These are phyloP conservation scores for Cladophialophora immunda DNA, from an alignment of 2,329 filamentous ascomycete species.

Conservation along the genomic window DNA sequence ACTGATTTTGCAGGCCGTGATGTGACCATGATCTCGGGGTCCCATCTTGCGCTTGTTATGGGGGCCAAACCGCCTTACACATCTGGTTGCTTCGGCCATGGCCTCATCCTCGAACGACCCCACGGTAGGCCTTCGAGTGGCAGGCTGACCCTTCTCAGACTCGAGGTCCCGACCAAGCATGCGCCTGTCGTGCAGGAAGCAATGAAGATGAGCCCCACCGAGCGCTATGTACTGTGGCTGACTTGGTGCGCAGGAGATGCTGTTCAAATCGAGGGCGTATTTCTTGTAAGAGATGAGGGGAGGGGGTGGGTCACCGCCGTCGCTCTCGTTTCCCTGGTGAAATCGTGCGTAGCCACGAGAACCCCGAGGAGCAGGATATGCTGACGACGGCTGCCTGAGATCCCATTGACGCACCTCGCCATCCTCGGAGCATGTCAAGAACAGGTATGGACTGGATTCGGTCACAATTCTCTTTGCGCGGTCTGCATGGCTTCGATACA, in stretches of 20 bases:
- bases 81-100: constrained; percentile 68
- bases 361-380: constrained; percentile 64
- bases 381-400: constrained; percentile 68
- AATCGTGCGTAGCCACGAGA: constrained; percentile 53
- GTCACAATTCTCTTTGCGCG: constrained; percentile 75
- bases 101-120: constrained; percentile 62
- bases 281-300: constrained; percentile 73
- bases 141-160: constrained; percentile 60
- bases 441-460: constrained; percentile 72
- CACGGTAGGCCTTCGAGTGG: constrained; percentile 50
- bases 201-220: constrained; percentile 73
- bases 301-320: constrained; percentile 64
- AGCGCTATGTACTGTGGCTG: constrained; percentile 76
- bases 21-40: constrained; percentile 67
- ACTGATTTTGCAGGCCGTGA: constrained; percentile 75
- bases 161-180: constrained; percentile 70
- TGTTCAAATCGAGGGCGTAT: constrained; percentile 71
- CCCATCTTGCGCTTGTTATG: constrained; percentile 64
- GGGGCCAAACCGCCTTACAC: constrained; percentile 72
- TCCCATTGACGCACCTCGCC: constrained; percentile 76
- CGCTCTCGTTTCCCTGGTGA: constrained; percentile 44
- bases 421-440: constrained; percentile 74
- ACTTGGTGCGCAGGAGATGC: constrained; percentile 71
- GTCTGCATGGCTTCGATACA: constrained; percentile 71
- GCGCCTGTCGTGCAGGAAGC: constrained; percentile 73